Conservation (phyloP, 768 basidiomycete genomes). For the Amanita pseudoporphyria region DNA sequence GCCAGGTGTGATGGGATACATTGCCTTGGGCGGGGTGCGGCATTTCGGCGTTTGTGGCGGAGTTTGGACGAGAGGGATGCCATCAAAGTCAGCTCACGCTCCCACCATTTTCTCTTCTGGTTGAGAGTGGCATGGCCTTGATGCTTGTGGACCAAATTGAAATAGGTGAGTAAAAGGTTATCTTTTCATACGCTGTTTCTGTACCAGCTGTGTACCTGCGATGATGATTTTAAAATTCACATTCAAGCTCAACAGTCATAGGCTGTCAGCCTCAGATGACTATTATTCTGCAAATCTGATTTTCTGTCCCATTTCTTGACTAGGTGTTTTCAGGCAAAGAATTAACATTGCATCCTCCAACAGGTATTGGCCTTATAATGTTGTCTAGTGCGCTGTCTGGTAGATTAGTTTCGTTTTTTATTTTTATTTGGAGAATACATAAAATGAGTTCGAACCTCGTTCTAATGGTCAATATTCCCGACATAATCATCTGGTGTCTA, state of each 20-base stretch:
- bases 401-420: too few species aligned
- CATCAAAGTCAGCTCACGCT: slow-evolving; percentile 7
- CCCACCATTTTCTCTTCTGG: neutral
- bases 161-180: neutral
- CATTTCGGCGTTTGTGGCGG: slow-evolving; percentile 14
- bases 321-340: neutral
- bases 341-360: slow-evolving; percentile 6
- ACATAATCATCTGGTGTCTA: too few species aligned
- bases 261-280: slow-evolving; percentile 37
- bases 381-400: neutral
- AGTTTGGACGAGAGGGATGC: slow-evolving; percentile 11
- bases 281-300: slow-evolving; percentile 44
- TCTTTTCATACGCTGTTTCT: too few species aligned
- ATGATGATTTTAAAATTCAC: slow-evolving; percentile 46
- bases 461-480: too few species aligned
- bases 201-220: neutral
- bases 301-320: slow-evolving; percentile 6
- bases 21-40: neutral
- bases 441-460: too few species aligned
- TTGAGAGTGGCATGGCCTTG: too few species aligned
- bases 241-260: slow-evolving; percentile 57
- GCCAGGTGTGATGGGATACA: slow-evolving; percentile 12
- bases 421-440: too few species aligned
- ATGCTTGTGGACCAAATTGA: too few species aligned
- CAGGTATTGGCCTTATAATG: slow-evolving; percentile 4